Percentiles rank a stretch among this genome's conserved stretches.
Evolutionary conservation across 2,329 filamentous ascomycete species (phyloP).

Genomic region (Endothia cerciana): DNA sequence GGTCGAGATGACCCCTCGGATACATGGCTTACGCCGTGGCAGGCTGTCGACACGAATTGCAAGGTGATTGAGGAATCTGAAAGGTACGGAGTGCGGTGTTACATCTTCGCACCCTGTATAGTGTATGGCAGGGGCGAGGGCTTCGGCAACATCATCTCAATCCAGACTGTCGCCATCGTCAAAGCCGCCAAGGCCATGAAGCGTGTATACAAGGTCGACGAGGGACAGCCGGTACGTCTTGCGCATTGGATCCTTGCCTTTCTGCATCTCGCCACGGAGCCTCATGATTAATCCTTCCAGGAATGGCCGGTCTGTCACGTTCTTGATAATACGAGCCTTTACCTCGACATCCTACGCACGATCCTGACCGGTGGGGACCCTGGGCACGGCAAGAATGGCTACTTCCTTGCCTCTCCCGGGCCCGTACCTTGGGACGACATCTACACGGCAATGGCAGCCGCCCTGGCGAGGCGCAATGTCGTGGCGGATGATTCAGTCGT

Average conservation of each 20-base stretch:
- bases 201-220: slow-evolving; percentile 48
- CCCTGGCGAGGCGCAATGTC: slow-evolving; percentile 44
- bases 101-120: slow-evolving; percentile 58
- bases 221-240: slow-evolving; percentile 40
- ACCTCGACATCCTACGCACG: slow-evolving; percentile 47
- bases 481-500: slow-evolving; percentile 44
- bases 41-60: slow-evolving; percentile 48
- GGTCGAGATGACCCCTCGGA: too few relatives aligned
- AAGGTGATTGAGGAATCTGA: slow-evolving; percentile 48
- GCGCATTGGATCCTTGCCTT: not conserved
- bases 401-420: slow-evolving; percentile 55
- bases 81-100: slow-evolving; percentile 47
- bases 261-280: too few relatives aligned
- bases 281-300: not conserved
- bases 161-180: slow-evolving; percentile 54
- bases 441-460: slow-evolving; percentile 49
- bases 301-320: slow-evolving; percentile 59
- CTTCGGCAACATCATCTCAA: slow-evolving; percentile 55
- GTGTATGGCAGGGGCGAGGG: slow-evolving; percentile 55
- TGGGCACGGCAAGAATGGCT: slow-evolving; percentile 48
- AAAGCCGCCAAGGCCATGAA: slow-evolving; percentile 46
- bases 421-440: slow-evolving; percentile 54
- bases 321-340: slow-evolving; percentile 50
- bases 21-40: not conserved
- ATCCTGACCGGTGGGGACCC: slow-evolving; percentile 46